Percentiles rank a stretch among this genome's conserved stretches.
Conservation (phyloP, 2,329 filamentous ascomycete species). For the Talaromyces sp. region DNA sequence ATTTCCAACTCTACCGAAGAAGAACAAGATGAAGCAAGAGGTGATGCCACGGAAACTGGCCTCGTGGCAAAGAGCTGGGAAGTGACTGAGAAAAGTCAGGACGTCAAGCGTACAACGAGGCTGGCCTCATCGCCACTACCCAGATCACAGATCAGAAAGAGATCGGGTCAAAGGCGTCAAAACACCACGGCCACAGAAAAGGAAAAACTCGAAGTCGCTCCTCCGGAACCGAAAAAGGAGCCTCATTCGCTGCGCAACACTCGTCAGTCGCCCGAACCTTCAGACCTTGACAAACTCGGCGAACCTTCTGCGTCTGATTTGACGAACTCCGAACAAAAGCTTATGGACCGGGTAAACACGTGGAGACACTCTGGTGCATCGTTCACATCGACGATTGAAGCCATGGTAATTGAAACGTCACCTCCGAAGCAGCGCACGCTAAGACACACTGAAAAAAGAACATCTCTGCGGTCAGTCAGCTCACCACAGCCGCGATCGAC, state of each 20-base stretch:
- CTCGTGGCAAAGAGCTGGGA: background rate
- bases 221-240: background rate
- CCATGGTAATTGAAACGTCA: constrained; percentile 54
- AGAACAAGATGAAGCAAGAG: background rate
- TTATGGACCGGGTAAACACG: constrained; percentile 31
- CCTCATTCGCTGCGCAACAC: background rate
- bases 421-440: constrained; percentile 48
- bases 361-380: constrained; percentile 53
- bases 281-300: constrained; percentile 43
- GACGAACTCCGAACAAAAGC: constrained; percentile 30
- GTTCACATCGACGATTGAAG: constrained; percentile 56
- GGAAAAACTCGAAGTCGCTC: background rate
- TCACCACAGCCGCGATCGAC: constrained; percentile 47
- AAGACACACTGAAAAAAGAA: constrained; percentile 55
- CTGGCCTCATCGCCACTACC: constrained; percentile 8
- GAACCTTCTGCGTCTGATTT: too few species aligned
- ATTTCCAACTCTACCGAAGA: constrained; percentile 29
- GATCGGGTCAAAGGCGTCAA: background rate
- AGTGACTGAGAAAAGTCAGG: constrained; percentile 23
- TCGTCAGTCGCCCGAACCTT: background rate
- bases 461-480: constrained; percentile 51
- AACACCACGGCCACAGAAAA: background rate
- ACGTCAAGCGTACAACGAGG: background rate
- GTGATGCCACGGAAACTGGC: background rate
- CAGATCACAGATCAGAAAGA: background rate